phyloP scores from a whole-genome alignment of 2,329 filamentous ascomycete genomes.

The Ophiostoma australiae region DNA sequence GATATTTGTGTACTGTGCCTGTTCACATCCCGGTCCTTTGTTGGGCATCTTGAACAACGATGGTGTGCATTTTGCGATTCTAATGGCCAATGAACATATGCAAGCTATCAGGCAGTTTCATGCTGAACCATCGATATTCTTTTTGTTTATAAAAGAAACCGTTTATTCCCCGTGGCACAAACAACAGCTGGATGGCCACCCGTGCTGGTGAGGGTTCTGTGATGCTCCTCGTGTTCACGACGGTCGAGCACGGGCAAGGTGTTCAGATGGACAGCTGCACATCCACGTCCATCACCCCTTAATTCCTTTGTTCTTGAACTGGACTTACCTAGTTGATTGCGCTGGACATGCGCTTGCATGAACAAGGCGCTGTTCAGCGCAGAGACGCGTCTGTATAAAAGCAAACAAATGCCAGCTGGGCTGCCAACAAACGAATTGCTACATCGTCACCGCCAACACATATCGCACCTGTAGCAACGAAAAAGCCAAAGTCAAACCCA shows the following conservation, averaged over 20 bases:
- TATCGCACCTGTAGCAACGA: neutral
- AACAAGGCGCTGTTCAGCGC: neutral
- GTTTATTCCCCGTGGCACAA: too few species aligned
- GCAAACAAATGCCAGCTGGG: neutral
- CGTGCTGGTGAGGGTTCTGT: neutral
- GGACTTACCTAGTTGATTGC: too few species aligned
- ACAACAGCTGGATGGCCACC: too few species aligned
- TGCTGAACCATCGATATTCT: too few species aligned
- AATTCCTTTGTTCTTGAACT: neutral
- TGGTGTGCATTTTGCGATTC: neutral
- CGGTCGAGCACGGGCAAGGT: neutral
- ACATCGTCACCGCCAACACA: neutral
- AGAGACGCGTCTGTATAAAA: neutral
- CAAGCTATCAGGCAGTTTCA: too few species aligned
- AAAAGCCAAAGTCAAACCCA: neutral
- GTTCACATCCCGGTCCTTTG: neutral
- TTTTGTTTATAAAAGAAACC: too few species aligned
- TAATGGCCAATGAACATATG: neutral
- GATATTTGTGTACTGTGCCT: neutral
- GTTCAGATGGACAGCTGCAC: neutral
- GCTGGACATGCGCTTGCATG: neutral
- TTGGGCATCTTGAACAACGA: neutral
- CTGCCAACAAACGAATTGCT: neutral
- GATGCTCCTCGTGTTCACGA: neutral
- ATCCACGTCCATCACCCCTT: neutral